Conservation (phyloP, 352 stramenopile genomes). For the Phytopythium vexans region DNA sequence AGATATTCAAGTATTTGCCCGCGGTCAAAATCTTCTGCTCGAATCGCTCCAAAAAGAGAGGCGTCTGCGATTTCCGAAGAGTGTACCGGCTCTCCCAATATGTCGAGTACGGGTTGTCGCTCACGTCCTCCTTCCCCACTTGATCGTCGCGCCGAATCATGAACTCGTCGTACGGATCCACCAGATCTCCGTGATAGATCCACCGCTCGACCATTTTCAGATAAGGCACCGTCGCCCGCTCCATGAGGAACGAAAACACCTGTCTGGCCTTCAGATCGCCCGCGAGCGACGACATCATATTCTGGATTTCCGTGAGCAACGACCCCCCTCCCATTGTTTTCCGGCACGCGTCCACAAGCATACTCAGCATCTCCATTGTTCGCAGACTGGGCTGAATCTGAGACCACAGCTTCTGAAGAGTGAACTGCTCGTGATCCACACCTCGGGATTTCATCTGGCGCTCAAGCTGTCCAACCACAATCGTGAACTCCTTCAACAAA, state of each 20-base stretch:
- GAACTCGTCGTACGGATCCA: conserved; percentile 91
- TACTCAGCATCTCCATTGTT: conserved; percentile 91
- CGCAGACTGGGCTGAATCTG: conserved; percentile 89
- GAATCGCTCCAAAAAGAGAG: conserved; percentile 75
- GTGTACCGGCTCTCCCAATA: conserved; percentile 90
- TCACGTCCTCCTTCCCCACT: conserved; percentile 80
- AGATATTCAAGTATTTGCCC: conserved; percentile 92
- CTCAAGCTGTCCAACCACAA: conserved; percentile 91
- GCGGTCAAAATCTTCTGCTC: conserved; percentile 86
- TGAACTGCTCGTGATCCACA: conserved; percentile 34
- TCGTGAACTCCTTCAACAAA: conserved; percentile 92
- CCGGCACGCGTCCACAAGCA: conserved; percentile 70
- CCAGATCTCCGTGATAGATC: conserved; percentile 88
- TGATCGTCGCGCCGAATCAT: conserved; percentile 85
- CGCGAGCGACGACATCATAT: conserved; percentile 72
- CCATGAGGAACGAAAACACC: conserved; percentile 83
- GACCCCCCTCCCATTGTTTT: conserved; percentile 85
- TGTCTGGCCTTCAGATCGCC: conserved; percentile 76
- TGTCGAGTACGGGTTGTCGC: conserved; percentile 85
- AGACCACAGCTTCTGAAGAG: conserved; percentile 92
- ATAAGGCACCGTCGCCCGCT: conserved; percentile 83
- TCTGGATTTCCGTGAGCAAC: conserved; percentile 89
- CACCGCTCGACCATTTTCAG: conserved; percentile 89
- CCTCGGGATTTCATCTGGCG: conserved; percentile 46
- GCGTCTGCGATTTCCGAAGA: conserved; percentile 69